Evolutionary conservation across 176 grass and related monocot genomes (phyloP), one percentile per base, ranked within the genome.

Genomic region (Oryza officinalis): DNA sequence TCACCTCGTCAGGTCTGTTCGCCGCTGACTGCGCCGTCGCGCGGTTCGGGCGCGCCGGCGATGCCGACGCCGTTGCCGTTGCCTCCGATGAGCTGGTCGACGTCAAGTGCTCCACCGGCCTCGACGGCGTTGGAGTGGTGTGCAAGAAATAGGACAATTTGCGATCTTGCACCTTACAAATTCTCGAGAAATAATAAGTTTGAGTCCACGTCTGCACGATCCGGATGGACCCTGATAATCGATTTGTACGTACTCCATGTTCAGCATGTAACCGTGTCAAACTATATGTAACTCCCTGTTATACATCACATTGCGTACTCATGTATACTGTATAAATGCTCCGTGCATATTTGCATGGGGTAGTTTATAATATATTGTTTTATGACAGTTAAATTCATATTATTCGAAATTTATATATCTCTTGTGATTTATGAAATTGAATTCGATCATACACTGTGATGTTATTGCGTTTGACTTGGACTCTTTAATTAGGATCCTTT

Each of bases 91-190:
- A 84, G 5, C 79, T 70, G 12, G 3, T 33, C 81, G 61, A 10
- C 32, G 73, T 77, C 72, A n/a, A 43, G 64, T 84, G 73, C 73
- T 84, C 82, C 64, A 77, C 73, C 6, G 73, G 46, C 32, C 63
- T 77, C 63, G 65, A 14, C 82, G 73, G 73, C 64, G 46, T 77
- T 13, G 73, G 72, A 4, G 64, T 69, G 25, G 64, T 69, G 44
- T 84, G 82, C 47, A 84, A 60, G 82, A 77, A 84, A 25, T 76
- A 59, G 49, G 0, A 3, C 22, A 3, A 57, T 57, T 50, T 50
- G 14, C 14, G 1, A 1, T 50, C 45, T 17, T 10, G 52, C 52
- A 57, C 0, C 52, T 22, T 57, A 2, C 18, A 57, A n/a, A 2
- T 57, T 57, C 6, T 25, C 2, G 0, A 67, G 14, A 57, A 84